phyloP scores from a whole-genome alignment of 192 early-diverging fungal genomes.

The Podila epicladia region DNA sequence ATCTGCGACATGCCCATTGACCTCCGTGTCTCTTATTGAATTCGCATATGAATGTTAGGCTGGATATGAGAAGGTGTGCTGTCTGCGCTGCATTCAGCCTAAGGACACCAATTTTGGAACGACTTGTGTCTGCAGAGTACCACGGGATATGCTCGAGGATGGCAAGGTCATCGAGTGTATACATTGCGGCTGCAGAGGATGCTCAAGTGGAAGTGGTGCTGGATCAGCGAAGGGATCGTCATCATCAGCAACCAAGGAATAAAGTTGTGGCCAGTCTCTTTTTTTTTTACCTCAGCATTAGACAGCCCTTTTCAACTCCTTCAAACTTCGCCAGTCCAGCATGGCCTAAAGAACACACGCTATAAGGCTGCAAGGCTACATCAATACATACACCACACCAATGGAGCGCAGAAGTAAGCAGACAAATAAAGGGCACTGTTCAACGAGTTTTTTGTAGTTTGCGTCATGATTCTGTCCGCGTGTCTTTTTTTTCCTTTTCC shows the following conservation, averaged over 20 bases:
- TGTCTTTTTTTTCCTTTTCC: too few relatives aligned
- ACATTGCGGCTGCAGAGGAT: conserved; percentile 92
- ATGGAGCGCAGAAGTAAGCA: too few relatives aligned
- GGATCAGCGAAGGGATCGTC: conserved; percentile 9
- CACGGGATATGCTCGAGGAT: conserved; percentile 88
- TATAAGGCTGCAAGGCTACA: too few relatives aligned
- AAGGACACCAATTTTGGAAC: conserved; percentile 98
- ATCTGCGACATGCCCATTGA: neutral
- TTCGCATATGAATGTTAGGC: conserved; percentile 53
- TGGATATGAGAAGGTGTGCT: conserved; percentile 98
- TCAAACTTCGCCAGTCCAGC: too few relatives aligned
- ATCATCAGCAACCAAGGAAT: conserved; percentile 2
- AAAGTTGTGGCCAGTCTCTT: neutral
- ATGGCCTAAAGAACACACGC: too few relatives aligned
- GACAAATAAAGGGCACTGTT: too few relatives aligned
- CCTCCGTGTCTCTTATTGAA: neutral
- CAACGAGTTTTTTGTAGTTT: neutral
- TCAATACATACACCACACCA: too few relatives aligned
- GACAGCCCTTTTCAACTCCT: too few relatives aligned
- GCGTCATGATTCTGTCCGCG: neutral
- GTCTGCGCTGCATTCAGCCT: conserved; percentile 95
- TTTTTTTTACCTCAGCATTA: too few relatives aligned
- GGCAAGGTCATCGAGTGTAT: conserved; percentile 93
- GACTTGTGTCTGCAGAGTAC: conserved; percentile 97
- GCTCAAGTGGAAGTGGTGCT: conserved; percentile 66